Evolutionary conservation across 345 rosid genomes (phyloP).

Genomic region (Hypericum androsaemum): DNA sequence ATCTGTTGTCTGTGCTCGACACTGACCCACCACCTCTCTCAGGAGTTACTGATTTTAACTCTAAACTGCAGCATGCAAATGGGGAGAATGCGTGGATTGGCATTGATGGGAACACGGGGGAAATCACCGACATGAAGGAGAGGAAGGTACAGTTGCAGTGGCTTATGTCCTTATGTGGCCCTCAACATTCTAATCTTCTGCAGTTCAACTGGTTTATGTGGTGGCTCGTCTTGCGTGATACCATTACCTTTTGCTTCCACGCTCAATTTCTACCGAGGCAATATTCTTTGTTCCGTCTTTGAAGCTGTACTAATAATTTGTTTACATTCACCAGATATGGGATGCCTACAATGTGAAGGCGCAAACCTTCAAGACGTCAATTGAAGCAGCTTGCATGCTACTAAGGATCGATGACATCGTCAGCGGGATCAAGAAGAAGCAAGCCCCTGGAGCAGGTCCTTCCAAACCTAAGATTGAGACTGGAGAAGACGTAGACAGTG

Average conservation of each 20-base stretch:
- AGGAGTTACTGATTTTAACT: not conserved
- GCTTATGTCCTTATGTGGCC: no score
- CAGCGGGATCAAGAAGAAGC: slow-evolving; percentile 93
- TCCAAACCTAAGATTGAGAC: slow-evolving; percentile 76
- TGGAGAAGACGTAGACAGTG: slow-evolving; percentile 84
- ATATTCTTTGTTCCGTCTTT: no score
- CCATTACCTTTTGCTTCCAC: no score
- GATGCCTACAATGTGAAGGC: slow-evolving; percentile 93
- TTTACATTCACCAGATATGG: slow-evolving; percentile 54
- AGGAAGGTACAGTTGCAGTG: slow-evolving; percentile 37
- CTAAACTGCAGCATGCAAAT: slow-evolving; percentile 60
- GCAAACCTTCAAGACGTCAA: slow-evolving; percentile 89
- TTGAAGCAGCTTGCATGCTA: slow-evolving; percentile 93
- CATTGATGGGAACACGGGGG: slow-evolving; percentile 90
- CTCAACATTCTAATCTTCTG: not conserved
- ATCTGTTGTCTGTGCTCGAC: not conserved
- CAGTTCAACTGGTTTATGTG: no score
- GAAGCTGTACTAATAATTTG: not conserved
- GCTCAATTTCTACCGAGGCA: no score
- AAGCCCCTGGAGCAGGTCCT: slow-evolving; percentile 69
- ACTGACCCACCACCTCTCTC: no score
- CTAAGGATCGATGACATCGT: slow-evolving; percentile 90
- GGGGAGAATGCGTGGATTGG: slow-evolving; percentile 97
- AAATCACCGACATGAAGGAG: slow-evolving; percentile 83
- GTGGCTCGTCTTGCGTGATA: no score